These are phyloP conservation scores for Blastobotrys attinorum DNA, from an alignment of 805 yeast genomes.

Conservation along the genomic window DNA sequence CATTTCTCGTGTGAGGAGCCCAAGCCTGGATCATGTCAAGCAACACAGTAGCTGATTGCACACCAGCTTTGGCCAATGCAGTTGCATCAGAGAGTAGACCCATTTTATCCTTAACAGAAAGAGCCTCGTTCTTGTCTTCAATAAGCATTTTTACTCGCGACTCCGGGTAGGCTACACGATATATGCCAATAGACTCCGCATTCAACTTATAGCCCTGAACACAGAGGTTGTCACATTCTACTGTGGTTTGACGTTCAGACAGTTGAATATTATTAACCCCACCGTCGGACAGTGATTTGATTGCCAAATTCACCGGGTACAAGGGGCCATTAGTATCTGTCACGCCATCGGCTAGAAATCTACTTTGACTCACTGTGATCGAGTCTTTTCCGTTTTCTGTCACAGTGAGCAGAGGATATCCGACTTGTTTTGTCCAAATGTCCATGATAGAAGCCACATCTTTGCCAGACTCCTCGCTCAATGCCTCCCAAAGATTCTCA, in stretches of 20 bases:
- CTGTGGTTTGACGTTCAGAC: slow-evolving; percentile 38
- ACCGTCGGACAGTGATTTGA: slow-evolving; percentile 48
- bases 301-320: slow-evolving; percentile 50
- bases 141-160: slow-evolving; percentile 47
- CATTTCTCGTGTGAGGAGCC: slow-evolving; percentile 39
- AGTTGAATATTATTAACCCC: slow-evolving; percentile 56
- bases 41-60: slow-evolving; percentile 39
- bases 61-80: slow-evolving; percentile 48
- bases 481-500: slow-evolving; percentile 61
- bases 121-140: slow-evolving; percentile 41
- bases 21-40: slow-evolving; percentile 44
- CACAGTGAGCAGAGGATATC: slow-evolving; percentile 63
- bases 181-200: slow-evolving; percentile 53
- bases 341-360: slow-evolving; percentile 59
- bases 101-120: slow-evolving; percentile 51
- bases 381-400: slow-evolving; percentile 27
- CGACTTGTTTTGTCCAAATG: slow-evolving; percentile 65
- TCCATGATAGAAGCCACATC: slow-evolving; percentile 55
- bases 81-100: slow-evolving; percentile 56
- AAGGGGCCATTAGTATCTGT: slow-evolving; percentile 47
- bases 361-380: slow-evolving; percentile 43
- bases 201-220: slow-evolving; percentile 49
- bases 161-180: slow-evolving; percentile 49
- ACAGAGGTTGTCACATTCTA: slow-evolving; percentile 43
- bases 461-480: slow-evolving; percentile 53